Evolutionary conservation across 139 green algal species (phyloP), one percentile per base, ranked within the genome.

Genomic region (Micromonas pusilla): DNA sequence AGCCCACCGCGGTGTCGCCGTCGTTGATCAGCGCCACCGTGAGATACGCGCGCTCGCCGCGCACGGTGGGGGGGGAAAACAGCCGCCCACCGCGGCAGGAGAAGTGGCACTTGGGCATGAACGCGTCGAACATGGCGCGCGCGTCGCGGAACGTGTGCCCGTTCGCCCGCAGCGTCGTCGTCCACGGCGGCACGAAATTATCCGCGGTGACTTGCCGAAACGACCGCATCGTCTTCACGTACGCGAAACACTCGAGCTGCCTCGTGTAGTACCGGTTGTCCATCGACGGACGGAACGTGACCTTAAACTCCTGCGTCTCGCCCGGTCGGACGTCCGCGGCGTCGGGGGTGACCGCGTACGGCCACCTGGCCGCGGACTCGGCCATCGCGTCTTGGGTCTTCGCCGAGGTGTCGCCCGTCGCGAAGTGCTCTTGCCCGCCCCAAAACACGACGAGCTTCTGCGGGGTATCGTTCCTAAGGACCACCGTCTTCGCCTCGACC

Each of bases 141-240:
- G 6, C 9, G 57, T 83, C 70, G 57, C 78, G 32, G 32, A 81
- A 83, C 52, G 81, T 81, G 52, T 82, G 25, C 4, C 79, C 79
- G 31, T 30, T 68, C 45, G 80, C 82, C 78, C 79, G 63, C n/a
- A 87, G 5, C 16, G 68, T 60, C 4, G 79, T 23, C 28, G 33
- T 86, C 85, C 85, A 89, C 31, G 86, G 86, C 13, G 86, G 85
- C 26, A 82, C 19, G 28, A 91, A 80, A 28, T 84, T 79, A 2
- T 71, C 78, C 9, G 88, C 86, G 16, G 79, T 39, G 37, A 93
- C 80, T 65, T 91, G 84, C 64, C 89, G 74, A 80, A 92, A 93
- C 79, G 84, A 91, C 38, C 87, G 82, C 85, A 88, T 87, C 71
- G 66, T 70, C 74, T 93, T 92, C 23, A 79, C 68, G 38, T 79